Conservation (phyloP, 345 rosid genomes). For the Rhizophora mangle region DNA sequence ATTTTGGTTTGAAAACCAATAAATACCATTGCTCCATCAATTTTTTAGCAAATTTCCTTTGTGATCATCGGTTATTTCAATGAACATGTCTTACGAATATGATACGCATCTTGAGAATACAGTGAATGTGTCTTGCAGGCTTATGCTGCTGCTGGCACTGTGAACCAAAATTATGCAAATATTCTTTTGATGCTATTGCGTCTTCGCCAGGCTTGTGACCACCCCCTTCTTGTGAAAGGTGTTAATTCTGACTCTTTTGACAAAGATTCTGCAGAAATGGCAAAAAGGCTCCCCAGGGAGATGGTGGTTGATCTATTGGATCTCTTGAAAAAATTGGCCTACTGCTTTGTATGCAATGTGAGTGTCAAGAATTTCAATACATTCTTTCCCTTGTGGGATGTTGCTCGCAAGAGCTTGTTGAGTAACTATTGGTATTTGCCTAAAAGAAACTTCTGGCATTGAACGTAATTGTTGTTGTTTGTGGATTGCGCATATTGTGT, state of each 20-base stretch:
- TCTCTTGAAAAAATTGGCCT: slow-evolving; percentile 52
- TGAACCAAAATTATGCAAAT: slow-evolving; percentile 90
- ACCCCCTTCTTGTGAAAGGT: slow-evolving; percentile 75
- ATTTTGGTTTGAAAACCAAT: too few relatives aligned
- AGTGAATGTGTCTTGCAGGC: slow-evolving; percentile 45
- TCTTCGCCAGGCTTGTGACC: slow-evolving; percentile 97
- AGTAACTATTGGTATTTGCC: neutral
- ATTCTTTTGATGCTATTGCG: slow-evolving; percentile 96
- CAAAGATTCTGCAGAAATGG: slow-evolving; percentile 66
- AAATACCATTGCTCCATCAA: too few relatives aligned
- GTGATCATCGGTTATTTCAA: neutral
- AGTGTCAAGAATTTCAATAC: slow-evolving; percentile 29
- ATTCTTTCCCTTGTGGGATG: neutral
- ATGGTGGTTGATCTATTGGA: slow-evolving; percentile 44
- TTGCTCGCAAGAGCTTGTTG: slow-evolving; percentile 5
- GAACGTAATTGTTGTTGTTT: slow-evolving; percentile 2
- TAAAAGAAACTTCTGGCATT: neutral
- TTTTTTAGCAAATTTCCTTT: neutral
- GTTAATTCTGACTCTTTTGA: slow-evolving; percentile 54
- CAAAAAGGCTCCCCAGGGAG: slow-evolving; percentile 52
- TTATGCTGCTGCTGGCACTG: slow-evolving; percentile 90
- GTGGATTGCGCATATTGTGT: neutral
- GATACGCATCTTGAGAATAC: slow-evolving; percentile 7
- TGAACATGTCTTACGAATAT: neutral
- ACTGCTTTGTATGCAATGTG: slow-evolving; percentile 66